Base-by-base conservation (phyloP, 768 basidiomycete species). In the Tylopilus subfusipes region DNA sequence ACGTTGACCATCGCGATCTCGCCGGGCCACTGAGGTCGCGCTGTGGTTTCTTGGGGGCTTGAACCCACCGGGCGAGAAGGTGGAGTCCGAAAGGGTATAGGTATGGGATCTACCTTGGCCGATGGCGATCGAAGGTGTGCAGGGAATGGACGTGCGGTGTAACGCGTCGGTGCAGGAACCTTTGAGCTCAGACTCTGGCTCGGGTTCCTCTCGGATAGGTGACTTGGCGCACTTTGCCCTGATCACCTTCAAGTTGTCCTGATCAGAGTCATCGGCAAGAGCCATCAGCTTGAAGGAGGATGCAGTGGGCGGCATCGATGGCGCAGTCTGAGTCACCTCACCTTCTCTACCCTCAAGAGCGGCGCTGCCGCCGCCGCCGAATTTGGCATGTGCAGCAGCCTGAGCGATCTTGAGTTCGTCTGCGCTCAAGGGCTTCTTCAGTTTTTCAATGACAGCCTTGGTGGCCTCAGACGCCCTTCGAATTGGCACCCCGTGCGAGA, bases 351-450 rank as follows among this genome's bases (percentile, higher is more conserved):
- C 77, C 57, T 99, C 96, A 25, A 80, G 61, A 45, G 79, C 75
- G 53, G 73, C 77, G 94, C 95, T 61, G 87, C 82, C n/a, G n/a
- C n/a, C n/a, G n/a, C n/a, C n/a, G 46, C 80, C 73, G 66, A 98
- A 95, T 72, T 89, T 94, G 58, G 96, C 92, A 70, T 92, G 93
- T 12, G 90, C 85, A 36, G 93, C 73, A 16, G 96, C n/a, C n/a
- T n/a, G n/a, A n/a, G n/a, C 95, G 56, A 79, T 78, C 77, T 86
- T 86, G 55, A 96, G 71, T 40, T 85, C 87, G 58, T 95, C 89
- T 38, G 75, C 75, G 51, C 76, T 83, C 54, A 88, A 68, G 0
- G 76, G 74, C 5, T 70, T 75, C 74, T 84, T 82, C 61, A 94
- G 68, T 16, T 81, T 85, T 52, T 81, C 75, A 29, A 90, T 83